Conservation (phyloP, 208 protist genomes). For the Novymonas esmeraldas region DNA sequence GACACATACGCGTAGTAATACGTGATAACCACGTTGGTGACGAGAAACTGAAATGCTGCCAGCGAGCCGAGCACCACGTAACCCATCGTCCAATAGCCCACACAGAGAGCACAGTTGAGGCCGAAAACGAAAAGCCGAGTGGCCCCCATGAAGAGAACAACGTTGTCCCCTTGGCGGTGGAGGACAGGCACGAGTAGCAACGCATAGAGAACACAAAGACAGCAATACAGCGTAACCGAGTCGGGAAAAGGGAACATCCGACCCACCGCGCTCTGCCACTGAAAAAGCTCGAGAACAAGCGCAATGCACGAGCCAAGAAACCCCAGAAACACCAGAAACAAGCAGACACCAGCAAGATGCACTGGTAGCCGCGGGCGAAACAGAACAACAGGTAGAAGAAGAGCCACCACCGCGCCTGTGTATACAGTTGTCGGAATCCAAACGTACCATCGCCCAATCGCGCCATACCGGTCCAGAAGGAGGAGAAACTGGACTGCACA, state of each 20-base stretch:
- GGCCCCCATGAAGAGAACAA: slow-evolving; percentile 40
- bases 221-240: slow-evolving; percentile 68
- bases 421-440: slow-evolving; percentile 70
- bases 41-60: slow-evolving; percentile 49
- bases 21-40: slow-evolving; percentile 55
- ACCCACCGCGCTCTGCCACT: slow-evolving; percentile 61
- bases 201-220: slow-evolving; percentile 57
- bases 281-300: slow-evolving; percentile 58
- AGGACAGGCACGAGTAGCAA: slow-evolving; percentile 33
- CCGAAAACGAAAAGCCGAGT: slow-evolving; percentile 59
- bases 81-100: slow-evolving; percentile 66
- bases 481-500: slow-evolving; percentile 50
- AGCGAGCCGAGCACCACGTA: slow-evolving; percentile 57
- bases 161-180: slow-evolving; percentile 26
- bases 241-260: slow-evolving; percentile 67
- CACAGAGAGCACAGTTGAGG: slow-evolving; percentile 62
- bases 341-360: slow-evolving; percentile 22
- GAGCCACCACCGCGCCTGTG: slow-evolving; percentile 29
- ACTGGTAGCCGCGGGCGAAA: slow-evolving; percentile 28
- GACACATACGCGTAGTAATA: slow-evolving; percentile 53
- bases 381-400: slow-evolving; percentile 30
- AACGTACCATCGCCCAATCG: slow-evolving; percentile 56
- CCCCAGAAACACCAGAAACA: slow-evolving; percentile 54
- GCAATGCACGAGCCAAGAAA: slow-evolving; percentile 64
- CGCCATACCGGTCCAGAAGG: slow-evolving; percentile 41